Evolutionary conservation across 1,284 basidiomycete species (phyloP), one percentile per base, ranked within the genome.

Genomic region (Erythrobasidium hasegawianum): DNA sequence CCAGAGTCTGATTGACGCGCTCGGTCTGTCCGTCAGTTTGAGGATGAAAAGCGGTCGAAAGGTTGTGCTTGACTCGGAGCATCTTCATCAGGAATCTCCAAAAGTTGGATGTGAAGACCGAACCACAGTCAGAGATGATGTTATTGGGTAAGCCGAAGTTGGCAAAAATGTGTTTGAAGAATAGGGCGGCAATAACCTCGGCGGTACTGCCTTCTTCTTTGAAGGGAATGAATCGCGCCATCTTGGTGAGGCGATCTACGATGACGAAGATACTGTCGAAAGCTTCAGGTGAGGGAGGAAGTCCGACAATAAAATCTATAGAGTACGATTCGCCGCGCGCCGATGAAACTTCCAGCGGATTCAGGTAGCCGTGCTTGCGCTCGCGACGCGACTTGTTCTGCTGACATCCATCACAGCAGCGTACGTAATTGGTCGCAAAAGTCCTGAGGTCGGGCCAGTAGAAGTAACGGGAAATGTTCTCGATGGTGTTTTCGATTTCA

Each of bases 11-110:
- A 68, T 83, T 82, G 13, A 77, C 68, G 0, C 73, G 57, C 71
- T 83, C 79, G 0, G 80, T 80, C 56, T 81, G 79, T 0, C 82
- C 80, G 62, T 83, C 78, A 0, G 79, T 76, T 66, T 82, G 74
- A 0, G 80, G 81, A 65, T 82, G 79, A 52, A 77, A 79, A 0
- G 76, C 75, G 0, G 79, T 75, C 27, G 74, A 72, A 49, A 76
- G 57, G 22, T 70, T 73, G 9, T 64, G 68, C 68, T 72, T 49
- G 1, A 71, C 69, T 8, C 68, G 54, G 0, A 75, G 33, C 4
- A 61, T 47, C 9, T 75, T 79, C 4, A 77, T 79, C 0, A 64
- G 52, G 5, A 70, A 55, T 13, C 58, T 10, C 24, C 45, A 24
- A 41, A 41, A 41, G 11, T 41, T n/a, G 20, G 64, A 38, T 1